Percentiles rank a stretch among this genome's conserved stretches.
Evolutionary conservation across 2,329 filamentous ascomycete species (phyloP).

Genomic region (Trichoderma oligosporum): DNA sequence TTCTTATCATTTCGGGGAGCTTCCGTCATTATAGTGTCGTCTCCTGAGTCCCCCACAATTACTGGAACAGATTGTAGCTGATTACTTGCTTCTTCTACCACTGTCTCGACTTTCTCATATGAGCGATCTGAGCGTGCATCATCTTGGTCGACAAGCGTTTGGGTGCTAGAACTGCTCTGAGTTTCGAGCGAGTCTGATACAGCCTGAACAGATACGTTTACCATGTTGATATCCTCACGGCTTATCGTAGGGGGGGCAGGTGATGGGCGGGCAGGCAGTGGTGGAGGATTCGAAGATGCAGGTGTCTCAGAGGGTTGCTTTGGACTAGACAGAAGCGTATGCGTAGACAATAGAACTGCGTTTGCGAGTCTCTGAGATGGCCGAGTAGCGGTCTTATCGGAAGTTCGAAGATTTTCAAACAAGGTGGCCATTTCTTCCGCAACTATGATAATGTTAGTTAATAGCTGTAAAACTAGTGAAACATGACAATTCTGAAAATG

Average conservation of each 20-base stretch:
- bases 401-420: slow-evolving; percentile 66
- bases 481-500: neutral
- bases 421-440: slow-evolving; percentile 67
- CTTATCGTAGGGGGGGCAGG: slow-evolving; percentile 35
- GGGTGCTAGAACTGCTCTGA: slow-evolving; percentile 48
- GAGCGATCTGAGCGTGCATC: slow-evolving; percentile 38
- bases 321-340: slow-evolving; percentile 34
- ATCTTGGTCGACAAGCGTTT: slow-evolving; percentile 47
- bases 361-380: slow-evolving; percentile 77
- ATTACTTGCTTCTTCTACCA: slow-evolving; percentile 18
- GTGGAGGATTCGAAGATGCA: slow-evolving; percentile 38
- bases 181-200: slow-evolving; percentile 35
- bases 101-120: slow-evolving; percentile 33
- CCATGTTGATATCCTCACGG: slow-evolving; percentile 34
- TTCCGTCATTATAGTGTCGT: slow-evolving; percentile 26
- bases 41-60: neutral
- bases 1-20: slow-evolving; percentile 4
- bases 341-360: slow-evolving; percentile 63
- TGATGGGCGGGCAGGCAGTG: slow-evolving; percentile 48
- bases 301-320: slow-evolving; percentile 29
- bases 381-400: slow-evolving; percentile 57
- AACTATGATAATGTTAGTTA: slow-evolving; percentile 48
- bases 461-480: slow-evolving; percentile 37
- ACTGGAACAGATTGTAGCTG: slow-evolving; percentile 21
- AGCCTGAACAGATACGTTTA: slow-evolving; percentile 33